phyloP scores from a whole-genome alignment of 2,329 filamentous ascomycete species.

The Lasiodiplodia gonubiensis region DNA sequence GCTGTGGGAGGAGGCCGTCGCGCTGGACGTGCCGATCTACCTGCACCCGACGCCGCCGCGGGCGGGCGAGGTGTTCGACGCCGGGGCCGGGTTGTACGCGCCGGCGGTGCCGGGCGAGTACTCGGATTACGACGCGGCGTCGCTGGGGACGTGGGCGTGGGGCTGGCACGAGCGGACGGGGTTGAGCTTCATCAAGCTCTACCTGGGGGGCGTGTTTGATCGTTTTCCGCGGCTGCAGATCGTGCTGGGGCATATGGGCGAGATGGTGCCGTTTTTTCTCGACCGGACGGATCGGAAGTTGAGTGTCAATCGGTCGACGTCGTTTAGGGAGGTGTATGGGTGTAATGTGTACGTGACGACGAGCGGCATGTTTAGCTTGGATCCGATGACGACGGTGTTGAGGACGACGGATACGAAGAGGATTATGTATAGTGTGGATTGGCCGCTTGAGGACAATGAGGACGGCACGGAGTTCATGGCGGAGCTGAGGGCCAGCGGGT shows the following conservation, averaged over 20 bases:
- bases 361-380: conserved; percentile 59
- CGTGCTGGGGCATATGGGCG: conserved; percentile 60
- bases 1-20: not conserved
- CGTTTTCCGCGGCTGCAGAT: conserved; percentile 60
- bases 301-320: conserved; percentile 31
- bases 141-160: conserved; percentile 52
- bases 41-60: not conserved
- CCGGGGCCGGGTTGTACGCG: not conserved
- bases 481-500: conserved; percentile 55
- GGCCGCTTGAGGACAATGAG: conserved; percentile 59
- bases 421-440: conserved; percentile 64
- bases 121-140: conserved; percentile 36
- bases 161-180: conserved; percentile 60
- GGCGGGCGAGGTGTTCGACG: not conserved
- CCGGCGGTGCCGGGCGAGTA: conserved; percentile 42
- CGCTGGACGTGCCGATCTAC: not conserved
- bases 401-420: conserved; percentile 56
- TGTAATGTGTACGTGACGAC: conserved; percentile 65
- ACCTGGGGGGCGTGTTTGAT: conserved; percentile 62
- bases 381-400: conserved; percentile 51
- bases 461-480: conserved; percentile 55
- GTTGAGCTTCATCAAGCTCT: conserved; percentile 57
- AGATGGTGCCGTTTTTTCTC: conserved; percentile 61
- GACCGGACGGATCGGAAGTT: conserved; percentile 49
- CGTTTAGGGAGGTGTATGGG: conserved; percentile 59